These are phyloP conservation scores for Leccinellum rugosiceps DNA, from an alignment of 768 basidiomycete species.

Conservation along the genomic window DNA sequence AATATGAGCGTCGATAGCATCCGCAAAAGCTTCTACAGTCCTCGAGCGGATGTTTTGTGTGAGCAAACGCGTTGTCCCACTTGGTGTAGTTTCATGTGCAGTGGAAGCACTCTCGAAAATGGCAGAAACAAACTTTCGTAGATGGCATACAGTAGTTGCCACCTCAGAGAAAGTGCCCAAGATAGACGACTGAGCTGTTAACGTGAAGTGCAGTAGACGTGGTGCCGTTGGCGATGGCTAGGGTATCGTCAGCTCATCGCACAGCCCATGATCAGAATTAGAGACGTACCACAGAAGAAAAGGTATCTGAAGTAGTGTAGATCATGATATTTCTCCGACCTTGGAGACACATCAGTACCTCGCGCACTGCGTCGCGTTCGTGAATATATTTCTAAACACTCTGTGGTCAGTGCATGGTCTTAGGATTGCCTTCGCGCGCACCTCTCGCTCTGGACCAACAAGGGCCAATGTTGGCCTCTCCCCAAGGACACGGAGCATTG, in stretches of 20 bases:
- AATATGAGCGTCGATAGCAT: conserved; percentile 64
- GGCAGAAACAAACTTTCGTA: conserved; percentile 57
- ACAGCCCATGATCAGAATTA: not conserved
- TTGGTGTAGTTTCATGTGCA: conserved; percentile 19
- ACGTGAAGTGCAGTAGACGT: conserved; percentile 64
- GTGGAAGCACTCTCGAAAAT: conserved; percentile 38
- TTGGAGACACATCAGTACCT: conserved; percentile 73
- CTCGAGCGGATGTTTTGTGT: conserved; percentile 36
- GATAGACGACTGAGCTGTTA: conserved; percentile 63
- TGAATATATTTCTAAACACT: conserved; percentile 57
- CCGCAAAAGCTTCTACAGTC: conserved; percentile 80
- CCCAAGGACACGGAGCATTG: conserved; percentile 38
- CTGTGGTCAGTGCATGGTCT: not conserved
- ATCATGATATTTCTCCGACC: conserved; percentile 64
- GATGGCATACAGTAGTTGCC: conserved; percentile 58
- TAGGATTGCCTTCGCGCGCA: conserved; percentile 13
- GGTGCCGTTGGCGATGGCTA: conserved; percentile 55
- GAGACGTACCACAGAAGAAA: conserved; percentile 32
- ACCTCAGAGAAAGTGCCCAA: conserved; percentile 53
- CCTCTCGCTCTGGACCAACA: conserved; percentile 43
- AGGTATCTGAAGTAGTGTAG: conserved; percentile 29
- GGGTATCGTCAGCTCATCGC: conserved; percentile 1
- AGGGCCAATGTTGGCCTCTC: conserved; percentile 37
- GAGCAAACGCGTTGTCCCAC: conserved; percentile 21
- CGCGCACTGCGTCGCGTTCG: conserved; percentile 75